Conservation (phyloP, 2,329 filamentous ascomycete genomes). For the Niveomyces coronatus region DNA sequence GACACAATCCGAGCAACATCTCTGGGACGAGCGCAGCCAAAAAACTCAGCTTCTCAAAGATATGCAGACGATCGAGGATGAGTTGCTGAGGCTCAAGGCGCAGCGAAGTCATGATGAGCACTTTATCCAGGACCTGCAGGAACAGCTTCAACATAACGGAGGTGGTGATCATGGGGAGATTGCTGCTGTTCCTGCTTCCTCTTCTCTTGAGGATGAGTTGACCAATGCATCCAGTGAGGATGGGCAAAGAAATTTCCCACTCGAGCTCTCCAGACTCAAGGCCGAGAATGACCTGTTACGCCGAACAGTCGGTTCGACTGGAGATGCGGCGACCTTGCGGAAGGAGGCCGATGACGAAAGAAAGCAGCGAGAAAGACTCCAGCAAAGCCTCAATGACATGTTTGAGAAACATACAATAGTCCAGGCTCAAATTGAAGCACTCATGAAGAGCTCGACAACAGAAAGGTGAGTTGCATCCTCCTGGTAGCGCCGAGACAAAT, state of each 20-base stretch:
- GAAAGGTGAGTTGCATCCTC: conserved; percentile 47
- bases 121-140: conserved; percentile 48
- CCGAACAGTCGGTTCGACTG: conserved; percentile 41
- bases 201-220: conserved; percentile 51
- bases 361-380: conserved; percentile 39
- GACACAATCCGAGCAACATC: conserved; percentile 30
- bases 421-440: conserved; percentile 46
- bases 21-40: conserved; percentile 34
- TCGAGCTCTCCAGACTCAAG: conserved; percentile 48
- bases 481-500: conserved; percentile 8
- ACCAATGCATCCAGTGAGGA: conserved; percentile 35
- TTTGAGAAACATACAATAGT: conserved; percentile 48
- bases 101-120: conserved; percentile 41
- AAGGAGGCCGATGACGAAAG: conserved; percentile 46
- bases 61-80: conserved; percentile 32
- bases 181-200: conserved; percentile 14
- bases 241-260: conserved; percentile 29
- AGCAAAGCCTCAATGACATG: conserved; percentile 44
- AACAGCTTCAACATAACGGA: conserved; percentile 38
- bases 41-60: conserved; percentile 37
- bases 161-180: conserved; percentile 13
- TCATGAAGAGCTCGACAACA: conserved; percentile 39
- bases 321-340: conserved; percentile 43
- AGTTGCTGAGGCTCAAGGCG: conserved; percentile 36
- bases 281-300: conserved; percentile 51